Evolutionary conservation across 306 rosid genomes (phyloP).

Genomic region (Vigna radiata): DNA sequence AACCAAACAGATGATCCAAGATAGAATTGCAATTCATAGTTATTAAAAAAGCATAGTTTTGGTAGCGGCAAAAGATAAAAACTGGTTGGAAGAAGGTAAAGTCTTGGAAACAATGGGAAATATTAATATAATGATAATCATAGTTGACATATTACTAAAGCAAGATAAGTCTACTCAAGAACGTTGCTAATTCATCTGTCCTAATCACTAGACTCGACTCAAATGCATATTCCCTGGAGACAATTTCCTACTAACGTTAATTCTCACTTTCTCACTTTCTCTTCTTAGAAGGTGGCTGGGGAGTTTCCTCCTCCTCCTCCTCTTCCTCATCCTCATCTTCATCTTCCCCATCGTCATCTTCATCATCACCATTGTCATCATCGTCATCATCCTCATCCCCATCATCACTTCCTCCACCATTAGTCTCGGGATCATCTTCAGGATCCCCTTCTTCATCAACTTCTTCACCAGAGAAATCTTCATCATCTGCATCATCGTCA

Average conservation of each 20-base stretch:
- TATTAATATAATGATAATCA: slow-evolving; percentile 38
- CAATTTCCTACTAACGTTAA: slow-evolving; percentile 36
- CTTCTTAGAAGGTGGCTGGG: slow-evolving; percentile 59
- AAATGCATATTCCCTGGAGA: slow-evolving; percentile 38
- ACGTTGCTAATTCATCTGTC: slow-evolving; percentile 47
- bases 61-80: slow-evolving; percentile 1
- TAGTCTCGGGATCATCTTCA: slow-evolving; percentile 61
- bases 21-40: slow-evolving; percentile 4
- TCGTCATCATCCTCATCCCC: slow-evolving; percentile 57
- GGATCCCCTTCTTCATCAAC: slow-evolving; percentile 59
- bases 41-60: not conserved
- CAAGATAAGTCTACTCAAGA: slow-evolving; percentile 35
- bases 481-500: slow-evolving; percentile 58
- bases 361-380: not conserved
- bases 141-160: slow-evolving; percentile 38
- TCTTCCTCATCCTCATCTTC: slow-evolving; percentile 43
- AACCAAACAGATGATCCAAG: not conserved
- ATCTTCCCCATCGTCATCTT: not conserved
- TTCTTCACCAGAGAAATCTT: slow-evolving; percentile 58
- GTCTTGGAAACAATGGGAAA: slow-evolving; percentile 40
- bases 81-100: slow-evolving; percentile 9
- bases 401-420: slow-evolving; percentile 65
- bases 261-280: slow-evolving; percentile 59
- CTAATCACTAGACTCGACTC: slow-evolving; percentile 45
- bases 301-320: slow-evolving; percentile 47